Evolutionary conservation across 129 eudicot genomes (phyloP).

Genomic region (Artemisia argyi): DNA sequence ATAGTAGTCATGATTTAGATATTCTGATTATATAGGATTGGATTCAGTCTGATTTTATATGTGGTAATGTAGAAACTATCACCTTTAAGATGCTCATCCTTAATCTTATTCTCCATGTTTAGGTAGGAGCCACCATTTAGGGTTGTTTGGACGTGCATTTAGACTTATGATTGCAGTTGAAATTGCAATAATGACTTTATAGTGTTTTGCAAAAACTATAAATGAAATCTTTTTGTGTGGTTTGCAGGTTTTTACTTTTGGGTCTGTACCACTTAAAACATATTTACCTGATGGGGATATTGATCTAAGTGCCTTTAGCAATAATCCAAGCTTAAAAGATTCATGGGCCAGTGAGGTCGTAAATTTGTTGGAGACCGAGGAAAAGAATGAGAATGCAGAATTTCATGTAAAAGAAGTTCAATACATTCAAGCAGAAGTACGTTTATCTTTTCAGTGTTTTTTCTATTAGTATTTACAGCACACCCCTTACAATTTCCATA

Average conservation of each 20-base stretch:
- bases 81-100: too few species aligned
- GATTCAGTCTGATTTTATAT: too few species aligned
- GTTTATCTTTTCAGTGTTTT: constrained; percentile 4
- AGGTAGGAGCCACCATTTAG: background rate
- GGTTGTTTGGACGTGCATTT: background rate
- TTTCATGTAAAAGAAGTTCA: constrained; percentile 96
- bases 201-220: background rate
- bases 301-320: constrained; percentile 79
- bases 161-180: background rate
- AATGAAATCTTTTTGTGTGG: background rate
- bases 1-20: background rate
- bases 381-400: constrained; percentile 89
- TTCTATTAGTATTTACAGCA: background rate
- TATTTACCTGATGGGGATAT: constrained; percentile 99
- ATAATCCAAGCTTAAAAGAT: constrained; percentile 65
- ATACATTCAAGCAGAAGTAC: constrained; percentile 97
- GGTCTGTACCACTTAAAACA: constrained; percentile 97
- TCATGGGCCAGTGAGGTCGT: constrained; percentile 89
- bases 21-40: background rate
- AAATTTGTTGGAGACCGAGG: constrained; percentile 78
- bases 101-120: too few species aligned
- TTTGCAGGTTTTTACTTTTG: constrained; percentile 83
- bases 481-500: too few species aligned
- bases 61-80: too few species aligned
- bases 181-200: background rate